phyloP scores from a whole-genome alignment of 2,329 filamentous ascomycete genomes.

The Beauveria pseudobassiana region DNA sequence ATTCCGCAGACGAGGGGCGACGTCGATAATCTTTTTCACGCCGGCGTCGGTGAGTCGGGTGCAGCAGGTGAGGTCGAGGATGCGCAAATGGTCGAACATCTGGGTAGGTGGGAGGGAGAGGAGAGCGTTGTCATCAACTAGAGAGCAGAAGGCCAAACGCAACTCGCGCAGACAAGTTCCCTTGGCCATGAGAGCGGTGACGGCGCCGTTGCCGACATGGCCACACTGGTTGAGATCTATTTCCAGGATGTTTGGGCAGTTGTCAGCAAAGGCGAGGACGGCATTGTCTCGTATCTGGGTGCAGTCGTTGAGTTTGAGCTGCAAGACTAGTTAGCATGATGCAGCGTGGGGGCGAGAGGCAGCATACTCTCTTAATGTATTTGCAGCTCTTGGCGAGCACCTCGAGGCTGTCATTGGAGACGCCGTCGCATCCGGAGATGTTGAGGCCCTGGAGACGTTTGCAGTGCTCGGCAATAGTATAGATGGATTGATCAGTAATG shows the following conservation, averaged over 20 bases:
- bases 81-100: conserved; percentile 80
- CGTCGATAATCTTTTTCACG: conserved; percentile 78
- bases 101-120: conserved; percentile 61
- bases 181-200: conserved; percentile 71
- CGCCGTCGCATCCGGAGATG: conserved; percentile 74
- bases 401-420: conserved; percentile 81
- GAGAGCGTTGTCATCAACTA: conserved; percentile 85
- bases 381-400: conserved; percentile 73
- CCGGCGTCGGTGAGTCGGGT: conserved; percentile 75
- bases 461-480: conserved; percentile 73
- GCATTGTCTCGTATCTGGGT: conserved; percentile 74
- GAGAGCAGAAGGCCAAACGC: conserved; percentile 74
- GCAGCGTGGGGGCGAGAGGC: background rate
- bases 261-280: conserved; percentile 75
- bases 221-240: conserved; percentile 88
- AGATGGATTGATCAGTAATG: conserved; percentile 75
- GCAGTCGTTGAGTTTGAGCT: conserved; percentile 94
- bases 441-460: conserved; percentile 84
- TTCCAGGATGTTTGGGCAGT: conserved; percentile 90
- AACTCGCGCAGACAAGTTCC: conserved; percentile 84
- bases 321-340: conserved; percentile 22
- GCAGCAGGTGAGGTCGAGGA: conserved; percentile 89
- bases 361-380: conserved; percentile 74
- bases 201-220: conserved; percentile 71
- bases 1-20: conserved; percentile 82